phyloP scores from a whole-genome alignment of 2,329 filamentous ascomycete species.

The Macrophomina tecta region DNA sequence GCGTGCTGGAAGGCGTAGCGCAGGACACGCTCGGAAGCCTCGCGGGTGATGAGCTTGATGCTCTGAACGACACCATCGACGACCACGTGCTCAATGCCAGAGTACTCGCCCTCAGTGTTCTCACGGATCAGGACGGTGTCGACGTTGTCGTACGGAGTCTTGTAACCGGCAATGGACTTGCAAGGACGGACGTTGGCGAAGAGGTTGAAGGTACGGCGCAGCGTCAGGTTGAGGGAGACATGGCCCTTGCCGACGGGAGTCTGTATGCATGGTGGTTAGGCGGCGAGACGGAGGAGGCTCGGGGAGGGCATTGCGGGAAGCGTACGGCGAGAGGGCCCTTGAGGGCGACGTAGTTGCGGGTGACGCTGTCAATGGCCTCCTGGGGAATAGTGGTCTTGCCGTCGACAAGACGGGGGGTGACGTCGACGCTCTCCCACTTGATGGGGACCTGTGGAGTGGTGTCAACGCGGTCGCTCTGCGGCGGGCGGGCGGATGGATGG shows the following conservation, averaged over 20 bases:
- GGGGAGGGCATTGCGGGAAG: constrained; percentile 33
- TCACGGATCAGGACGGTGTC: constrained; percentile 98
- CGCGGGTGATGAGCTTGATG: constrained; percentile 98
- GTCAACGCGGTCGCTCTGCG: constrained; percentile 26
- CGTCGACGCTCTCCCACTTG: constrained; percentile 96
- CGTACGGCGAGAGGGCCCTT: constrained; percentile 95
- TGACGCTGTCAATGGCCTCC: constrained; percentile 89
- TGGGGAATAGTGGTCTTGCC: constrained; percentile 95
- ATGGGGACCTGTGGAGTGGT: constrained; percentile 72
- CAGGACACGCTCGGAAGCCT: constrained; percentile 92
- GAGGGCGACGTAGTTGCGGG: constrained; percentile 94
- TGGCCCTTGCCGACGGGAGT: constrained; percentile 98
- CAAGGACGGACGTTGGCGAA: constrained; percentile 99
- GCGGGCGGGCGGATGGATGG: constrained; percentile 27
- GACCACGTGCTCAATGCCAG: constrained; percentile 96
- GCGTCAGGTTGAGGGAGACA: constrained; percentile 97
- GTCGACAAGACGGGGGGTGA: constrained; percentile 90
- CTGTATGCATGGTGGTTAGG: constrained; percentile 51
- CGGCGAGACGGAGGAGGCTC: constrained; percentile 2
- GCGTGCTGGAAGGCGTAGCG: constrained; percentile 99
- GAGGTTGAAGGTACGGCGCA: constrained; percentile 98
- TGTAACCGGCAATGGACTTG: constrained; percentile 95
- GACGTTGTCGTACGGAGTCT: constrained; percentile 97
- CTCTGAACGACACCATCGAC: constrained; percentile 98
- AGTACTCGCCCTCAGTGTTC: constrained; percentile 99